Conservation (phyloP, 2,329 filamentous ascomycete genomes). For the Clonostachys rhizophaga region DNA sequence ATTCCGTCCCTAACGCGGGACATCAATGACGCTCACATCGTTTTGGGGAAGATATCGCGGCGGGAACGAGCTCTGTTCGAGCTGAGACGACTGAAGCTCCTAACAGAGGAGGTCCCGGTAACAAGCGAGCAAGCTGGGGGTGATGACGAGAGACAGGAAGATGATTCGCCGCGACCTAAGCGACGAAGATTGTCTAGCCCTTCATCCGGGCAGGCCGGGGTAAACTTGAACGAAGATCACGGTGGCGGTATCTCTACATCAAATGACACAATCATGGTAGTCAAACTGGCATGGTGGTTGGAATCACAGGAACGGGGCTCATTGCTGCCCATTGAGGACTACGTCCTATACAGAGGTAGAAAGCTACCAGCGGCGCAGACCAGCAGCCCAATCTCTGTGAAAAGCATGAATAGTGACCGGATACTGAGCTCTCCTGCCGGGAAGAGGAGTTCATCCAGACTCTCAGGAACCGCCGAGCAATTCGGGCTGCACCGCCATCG, state of each 20-base stretch:
- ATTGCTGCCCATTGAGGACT: slow-evolving; percentile 42
- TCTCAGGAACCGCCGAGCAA: background rate
- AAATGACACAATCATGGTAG: slow-evolving; percentile 37
- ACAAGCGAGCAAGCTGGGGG: background rate
- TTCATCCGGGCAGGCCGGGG: background rate
- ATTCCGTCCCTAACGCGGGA: slow-evolving; percentile 67
- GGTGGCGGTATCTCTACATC: background rate
- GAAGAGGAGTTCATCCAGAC: too few relatives aligned
- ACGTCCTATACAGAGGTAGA: slow-evolving; percentile 49
- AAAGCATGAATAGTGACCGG: background rate
- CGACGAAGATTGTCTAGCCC: slow-evolving; percentile 1
- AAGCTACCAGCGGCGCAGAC: slow-evolving; percentile 10
- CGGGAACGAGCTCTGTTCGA: slow-evolving; percentile 73
- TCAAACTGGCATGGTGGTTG: slow-evolving; percentile 55
- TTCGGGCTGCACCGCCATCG: background rate
- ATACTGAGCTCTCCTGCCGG: too few relatives aligned
- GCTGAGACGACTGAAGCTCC: slow-evolving; percentile 62
- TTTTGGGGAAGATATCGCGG: slow-evolving; percentile 69
- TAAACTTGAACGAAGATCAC: background rate
- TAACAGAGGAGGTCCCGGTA: slow-evolving; percentile 42
- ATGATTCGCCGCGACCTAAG: background rate
- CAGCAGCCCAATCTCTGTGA: background rate
- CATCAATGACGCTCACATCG: slow-evolving; percentile 64
- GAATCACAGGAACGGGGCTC: slow-evolving; percentile 40
- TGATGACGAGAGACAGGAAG: background rate